A percentile compares a stretch with the other conserved stretches of the same genome.
Evolutionary conservation across 805 yeast species (phyloP).

Genomic region (Kazachstania taianensis): DNA sequence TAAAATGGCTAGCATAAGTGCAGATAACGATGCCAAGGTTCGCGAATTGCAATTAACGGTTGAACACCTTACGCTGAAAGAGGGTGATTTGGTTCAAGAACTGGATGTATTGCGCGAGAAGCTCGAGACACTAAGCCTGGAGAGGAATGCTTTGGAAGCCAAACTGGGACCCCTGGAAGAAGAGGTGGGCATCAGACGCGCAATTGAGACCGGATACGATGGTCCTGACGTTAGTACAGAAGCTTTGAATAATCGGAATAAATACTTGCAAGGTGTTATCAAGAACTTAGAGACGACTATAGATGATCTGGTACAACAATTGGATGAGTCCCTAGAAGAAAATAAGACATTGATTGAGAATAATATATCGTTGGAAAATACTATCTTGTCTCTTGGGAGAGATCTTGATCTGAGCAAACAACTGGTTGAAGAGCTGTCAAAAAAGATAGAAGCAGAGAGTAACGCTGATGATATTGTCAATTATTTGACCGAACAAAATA

Average conservation of each 20-base stretch:
- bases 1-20: neutral
- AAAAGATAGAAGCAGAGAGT: conserved; percentile 21
- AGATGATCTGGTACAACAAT: conserved; percentile 4
- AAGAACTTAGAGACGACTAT: conserved; percentile 5
- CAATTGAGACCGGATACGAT: conserved; percentile 10
- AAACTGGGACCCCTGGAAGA: conserved; percentile 31
- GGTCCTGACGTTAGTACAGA: conserved; percentile 1
- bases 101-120: conserved; percentile 29
- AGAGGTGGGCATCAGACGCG: conserved; percentile 15
- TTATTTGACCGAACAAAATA: conserved; percentile 30
- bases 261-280: conserved; percentile 1
- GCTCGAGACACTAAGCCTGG: conserved; percentile 32
- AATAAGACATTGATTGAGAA: conserved; percentile 6
- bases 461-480: conserved; percentile 29
- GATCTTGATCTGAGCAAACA: no score
- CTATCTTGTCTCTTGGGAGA: no score
- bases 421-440: conserved; percentile 26
- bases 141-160: conserved; percentile 34
- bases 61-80: conserved; percentile 17
- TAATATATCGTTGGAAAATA: conserved; percentile 1
- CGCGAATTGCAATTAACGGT: conserved; percentile 8
- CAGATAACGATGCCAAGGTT: conserved; percentile 20
- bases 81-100: conserved; percentile 7
- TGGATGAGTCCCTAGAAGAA: conserved; percentile 7
- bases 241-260: conserved; percentile 2